A percentile compares a stretch with the other conserved stretches of the same genome.
Evolutionary conservation across 306 rosid species (phyloP).

Genomic region (Sechiopsis laciniata): DNA sequence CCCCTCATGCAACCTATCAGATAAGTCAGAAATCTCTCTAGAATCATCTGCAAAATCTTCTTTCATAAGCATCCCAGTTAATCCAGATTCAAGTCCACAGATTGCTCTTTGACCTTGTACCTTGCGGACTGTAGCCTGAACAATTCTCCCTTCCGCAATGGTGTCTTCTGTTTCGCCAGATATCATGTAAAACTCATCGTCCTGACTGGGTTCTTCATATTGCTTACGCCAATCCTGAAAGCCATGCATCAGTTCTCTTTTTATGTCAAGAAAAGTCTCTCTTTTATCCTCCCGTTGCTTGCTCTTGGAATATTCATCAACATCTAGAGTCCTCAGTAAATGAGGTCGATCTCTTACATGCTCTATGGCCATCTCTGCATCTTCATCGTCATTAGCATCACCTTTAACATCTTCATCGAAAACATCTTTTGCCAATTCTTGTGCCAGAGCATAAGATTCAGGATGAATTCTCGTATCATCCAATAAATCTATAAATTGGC

Average conservation of each 20-base stretch:
- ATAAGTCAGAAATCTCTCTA: conserved; percentile 73
- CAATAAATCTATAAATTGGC: conserved; percentile 84
- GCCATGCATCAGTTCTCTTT: conserved; percentile 82
- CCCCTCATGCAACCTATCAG: conserved; percentile 78
- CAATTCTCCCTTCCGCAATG: conserved; percentile 84
- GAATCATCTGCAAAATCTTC: conserved; percentile 88
- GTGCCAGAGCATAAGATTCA: conserved; percentile 80
- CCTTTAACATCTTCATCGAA: conserved; percentile 64
- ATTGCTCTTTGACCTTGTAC: conserved; percentile 80
- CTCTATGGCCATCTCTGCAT: conserved; percentile 99
- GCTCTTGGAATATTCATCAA: conserved; percentile 60
- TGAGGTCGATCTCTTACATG: conserved; percentile 85
- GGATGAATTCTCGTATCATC: conserved; percentile 99
- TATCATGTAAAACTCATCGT: conserved; percentile 88
- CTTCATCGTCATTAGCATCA: conserved; percentile 82
- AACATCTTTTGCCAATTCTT: conserved; percentile 93
- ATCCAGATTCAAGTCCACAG: conserved; percentile 87
- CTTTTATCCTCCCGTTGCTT: conserved; percentile 60
- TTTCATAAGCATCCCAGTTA: conserved; percentile 93
- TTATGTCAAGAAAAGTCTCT: conserved; percentile 72
- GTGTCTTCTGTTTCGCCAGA: conserved; percentile 95
- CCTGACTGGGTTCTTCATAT: conserved; percentile 96
- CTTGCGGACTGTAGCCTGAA: conserved; percentile 85
- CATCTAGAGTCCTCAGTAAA: conserved; percentile 65
- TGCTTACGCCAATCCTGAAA: conserved; percentile 97